phyloP scores from a whole-genome alignment of 1,284 basidiomycete genomes.

The Pyrrhoderma lamaoense region DNA sequence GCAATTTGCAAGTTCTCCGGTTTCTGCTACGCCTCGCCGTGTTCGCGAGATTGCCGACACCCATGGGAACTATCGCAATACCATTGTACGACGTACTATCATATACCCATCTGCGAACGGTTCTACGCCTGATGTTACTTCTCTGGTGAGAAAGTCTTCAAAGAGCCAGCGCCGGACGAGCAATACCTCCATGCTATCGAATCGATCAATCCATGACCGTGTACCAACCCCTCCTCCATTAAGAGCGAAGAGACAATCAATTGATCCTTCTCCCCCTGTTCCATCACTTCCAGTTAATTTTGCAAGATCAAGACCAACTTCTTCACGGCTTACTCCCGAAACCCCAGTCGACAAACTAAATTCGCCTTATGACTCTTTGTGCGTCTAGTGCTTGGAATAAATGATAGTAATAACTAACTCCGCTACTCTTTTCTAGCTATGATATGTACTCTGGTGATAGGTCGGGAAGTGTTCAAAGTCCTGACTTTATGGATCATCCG shows the following conservation, averaged over 20 bases:
- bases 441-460: slow-evolving; percentile 70
- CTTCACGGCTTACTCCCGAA: slow-evolving; percentile 34
- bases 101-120: slow-evolving; percentile 55
- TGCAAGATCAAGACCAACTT: slow-evolving; percentile 37
- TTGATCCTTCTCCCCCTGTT: slow-evolving; percentile 58
- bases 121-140: slow-evolving; percentile 45
- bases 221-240: slow-evolving; percentile 76
- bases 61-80: slow-evolving; percentile 31
- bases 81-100: slow-evolving; percentile 67
- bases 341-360: slow-evolving; percentile 50
- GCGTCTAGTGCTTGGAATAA: slow-evolving; percentile 29
- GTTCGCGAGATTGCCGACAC: slow-evolving; percentile 31
- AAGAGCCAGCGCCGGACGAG: slow-evolving; percentile 38
- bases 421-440: slow-evolving; percentile 41
- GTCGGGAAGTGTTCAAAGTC: slow-evolving; percentile 23
- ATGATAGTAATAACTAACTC: slow-evolving; percentile 3
- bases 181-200: slow-evolving; percentile 43
- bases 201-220: slow-evolving; percentile 67
- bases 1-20: slow-evolving; percentile 10
- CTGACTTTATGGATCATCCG: slow-evolving; percentile 21
- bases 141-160: slow-evolving; percentile 49
- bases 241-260: slow-evolving; percentile 55
- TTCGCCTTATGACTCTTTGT: slow-evolving; percentile 71
- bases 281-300: slow-evolving; percentile 44
- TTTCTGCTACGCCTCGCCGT: slow-evolving; percentile 32